These are phyloP conservation scores for Tolypocladium nubicola DNA, from an alignment of 2,329 filamentous ascomycete species.

Conservation along the genomic window DNA sequence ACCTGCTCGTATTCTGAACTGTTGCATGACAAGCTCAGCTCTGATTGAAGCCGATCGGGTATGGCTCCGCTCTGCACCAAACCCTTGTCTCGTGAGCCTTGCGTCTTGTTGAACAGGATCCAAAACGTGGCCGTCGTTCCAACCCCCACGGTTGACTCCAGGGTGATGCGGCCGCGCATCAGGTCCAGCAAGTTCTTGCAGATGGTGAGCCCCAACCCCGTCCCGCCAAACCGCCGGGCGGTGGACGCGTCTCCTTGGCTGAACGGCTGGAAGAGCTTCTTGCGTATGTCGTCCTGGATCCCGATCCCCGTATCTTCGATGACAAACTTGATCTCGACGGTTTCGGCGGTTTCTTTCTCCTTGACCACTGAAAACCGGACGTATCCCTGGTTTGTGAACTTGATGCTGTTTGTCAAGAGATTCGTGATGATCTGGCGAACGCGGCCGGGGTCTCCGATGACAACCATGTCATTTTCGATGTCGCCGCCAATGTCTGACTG, in stretches of 20 bases:
- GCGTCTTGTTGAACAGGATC: slow-evolving; percentile 66
- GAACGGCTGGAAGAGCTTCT: slow-evolving; percentile 68
- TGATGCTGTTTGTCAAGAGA: slow-evolving; percentile 66
- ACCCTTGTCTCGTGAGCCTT: slow-evolving; percentile 33
- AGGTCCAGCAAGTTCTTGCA: slow-evolving; percentile 71
- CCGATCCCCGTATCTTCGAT: slow-evolving; percentile 74
- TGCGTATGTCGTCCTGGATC: slow-evolving; percentile 66
- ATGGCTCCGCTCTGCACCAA: slow-evolving; percentile 53
- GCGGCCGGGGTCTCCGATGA: slow-evolving; percentile 77
- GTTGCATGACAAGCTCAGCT: slow-evolving; percentile 54
- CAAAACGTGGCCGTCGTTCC: slow-evolving; percentile 69
- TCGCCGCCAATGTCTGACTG: slow-evolving; percentile 52
- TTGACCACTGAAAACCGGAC: slow-evolving; percentile 57
- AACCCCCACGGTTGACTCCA: slow-evolving; percentile 55
- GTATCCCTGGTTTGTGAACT: slow-evolving; percentile 59
- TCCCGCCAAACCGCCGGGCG: slow-evolving; percentile 67
- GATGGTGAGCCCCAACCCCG: slow-evolving; percentile 68
- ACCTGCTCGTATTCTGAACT: slow-evolving; percentile 51
- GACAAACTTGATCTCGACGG: slow-evolving; percentile 57
- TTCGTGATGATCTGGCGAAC: slow-evolving; percentile 78
- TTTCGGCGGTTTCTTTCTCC: slow-evolving; percentile 52
- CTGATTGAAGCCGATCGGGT: slow-evolving; percentile 55
- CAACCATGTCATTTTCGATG: slow-evolving; percentile 58
- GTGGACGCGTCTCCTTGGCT: slow-evolving; percentile 75
- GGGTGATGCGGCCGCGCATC: slow-evolving; percentile 65